Percentiles rank a stretch among this genome's conserved stretches.
phyloP scores from a whole-genome alignment of 108 stramenopile genomes.

The Conticribra guillardii region DNA sequence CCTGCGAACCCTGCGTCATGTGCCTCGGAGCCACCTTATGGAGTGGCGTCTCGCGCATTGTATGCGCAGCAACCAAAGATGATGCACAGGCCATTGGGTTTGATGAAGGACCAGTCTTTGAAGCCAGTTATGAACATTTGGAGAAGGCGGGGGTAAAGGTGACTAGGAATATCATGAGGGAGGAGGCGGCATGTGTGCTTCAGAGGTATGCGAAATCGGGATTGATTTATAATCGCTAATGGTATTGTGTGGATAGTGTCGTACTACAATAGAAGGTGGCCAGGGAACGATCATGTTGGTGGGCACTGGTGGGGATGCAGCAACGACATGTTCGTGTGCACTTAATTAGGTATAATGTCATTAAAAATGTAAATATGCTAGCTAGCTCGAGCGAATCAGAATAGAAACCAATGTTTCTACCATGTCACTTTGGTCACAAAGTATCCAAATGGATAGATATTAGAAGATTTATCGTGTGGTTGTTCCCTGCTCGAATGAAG shows the following conservation, averaged over 20 bases:
- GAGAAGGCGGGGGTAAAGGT: constrained; percentile 69
- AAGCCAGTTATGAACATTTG: constrained; percentile 72
- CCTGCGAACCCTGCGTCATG: constrained; percentile 87
- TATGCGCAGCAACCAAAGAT: constrained; percentile 78
- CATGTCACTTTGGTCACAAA: too few relatives aligned
- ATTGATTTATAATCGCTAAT: constrained; percentile 73
- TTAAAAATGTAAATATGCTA: neutral
- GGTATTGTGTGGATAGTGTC: too few relatives aligned
- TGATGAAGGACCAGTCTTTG: constrained; percentile 87
- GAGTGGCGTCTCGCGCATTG: constrained; percentile 82
- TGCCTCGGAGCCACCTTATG: constrained; percentile 86
- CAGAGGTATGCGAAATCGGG: constrained; percentile 67
- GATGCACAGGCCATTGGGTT: constrained; percentile 90
- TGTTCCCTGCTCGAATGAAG: constrained; percentile 29
- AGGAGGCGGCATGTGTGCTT: constrained; percentile 72
- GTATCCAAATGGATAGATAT: too few relatives aligned
- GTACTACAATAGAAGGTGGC: too few relatives aligned
- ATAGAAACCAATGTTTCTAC: too few relatives aligned
- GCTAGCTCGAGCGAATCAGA: too few relatives aligned
- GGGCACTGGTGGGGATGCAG: neutral
- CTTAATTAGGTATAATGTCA: neutral
- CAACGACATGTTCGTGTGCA: neutral
- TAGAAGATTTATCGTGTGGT: too few relatives aligned
- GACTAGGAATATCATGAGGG: constrained; percentile 59
- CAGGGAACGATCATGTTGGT: neutral